Conservation (phyloP, 2,329 filamentous ascomycete genomes). For the Didymella sp. region DNA sequence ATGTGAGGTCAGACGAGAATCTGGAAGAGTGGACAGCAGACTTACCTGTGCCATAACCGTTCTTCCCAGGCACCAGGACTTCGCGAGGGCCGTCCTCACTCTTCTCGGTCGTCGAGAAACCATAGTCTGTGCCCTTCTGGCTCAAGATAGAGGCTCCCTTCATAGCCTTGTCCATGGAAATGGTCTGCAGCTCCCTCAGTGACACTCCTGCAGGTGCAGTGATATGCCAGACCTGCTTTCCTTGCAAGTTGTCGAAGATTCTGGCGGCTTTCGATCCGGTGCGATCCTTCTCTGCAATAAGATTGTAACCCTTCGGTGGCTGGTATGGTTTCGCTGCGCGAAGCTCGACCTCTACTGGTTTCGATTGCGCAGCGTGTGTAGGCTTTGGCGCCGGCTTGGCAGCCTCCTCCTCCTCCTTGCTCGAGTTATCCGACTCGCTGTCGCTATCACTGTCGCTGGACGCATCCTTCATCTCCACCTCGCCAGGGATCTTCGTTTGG, state of each 20-base stretch:
- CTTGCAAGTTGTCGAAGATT: slow-evolving; percentile 66
- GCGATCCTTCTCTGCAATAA: slow-evolving; percentile 56
- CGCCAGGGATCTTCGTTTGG: slow-evolving; percentile 26
- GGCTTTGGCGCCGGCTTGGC: slow-evolving; percentile 37
- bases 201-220: slow-evolving; percentile 73
- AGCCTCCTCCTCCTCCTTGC: slow-evolving; percentile 51
- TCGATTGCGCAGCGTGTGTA: slow-evolving; percentile 23
- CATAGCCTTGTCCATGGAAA: slow-evolving; percentile 66
- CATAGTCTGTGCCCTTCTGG: slow-evolving; percentile 70
- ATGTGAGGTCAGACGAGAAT: not conserved
- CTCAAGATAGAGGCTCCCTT: slow-evolving; percentile 64
- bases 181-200: slow-evolving; percentile 69
- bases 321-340: slow-evolving; percentile 47
- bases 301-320: slow-evolving; percentile 57
- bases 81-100: slow-evolving; percentile 62
- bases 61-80: slow-evolving; percentile 66
- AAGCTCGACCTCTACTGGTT: slow-evolving; percentile 41
- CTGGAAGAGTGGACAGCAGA: slow-evolving; percentile 8
- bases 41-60: slow-evolving; percentile 65
- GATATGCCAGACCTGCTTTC: slow-evolving; percentile 83
- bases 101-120: slow-evolving; percentile 60
- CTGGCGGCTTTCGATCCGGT: slow-evolving; percentile 46
- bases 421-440: slow-evolving; percentile 41
- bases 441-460: slow-evolving; percentile 22
- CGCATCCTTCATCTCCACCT: slow-evolving; percentile 22